phyloP scores from a whole-genome alignment of 257 asterid genomes.

The Eucommia ulmoides region DNA sequence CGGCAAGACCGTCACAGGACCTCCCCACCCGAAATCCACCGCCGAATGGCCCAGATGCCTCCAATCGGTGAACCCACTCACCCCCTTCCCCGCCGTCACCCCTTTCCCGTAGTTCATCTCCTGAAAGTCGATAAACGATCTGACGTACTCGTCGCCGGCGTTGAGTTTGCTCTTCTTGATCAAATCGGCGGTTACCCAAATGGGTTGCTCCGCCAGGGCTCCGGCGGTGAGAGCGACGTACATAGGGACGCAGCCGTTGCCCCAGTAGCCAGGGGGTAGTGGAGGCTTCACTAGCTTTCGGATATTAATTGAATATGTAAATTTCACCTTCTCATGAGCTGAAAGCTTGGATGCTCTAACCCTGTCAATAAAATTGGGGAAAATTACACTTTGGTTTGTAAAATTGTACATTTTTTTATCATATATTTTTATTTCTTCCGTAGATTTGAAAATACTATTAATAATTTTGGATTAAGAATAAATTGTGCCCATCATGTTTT shows the following conservation, averaged over 20 bases:
- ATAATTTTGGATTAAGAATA: too few relatives aligned
- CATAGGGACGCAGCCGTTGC: slow-evolving; percentile 86
- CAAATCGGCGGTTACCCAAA: slow-evolving; percentile 37
- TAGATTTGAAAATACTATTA: too few relatives aligned
- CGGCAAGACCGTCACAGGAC: slow-evolving; percentile 60
- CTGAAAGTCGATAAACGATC: slow-evolving; percentile 58
- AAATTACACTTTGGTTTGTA: too few relatives aligned
- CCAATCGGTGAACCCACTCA: slow-evolving; percentile 89
- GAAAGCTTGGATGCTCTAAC: slow-evolving; percentile 26
- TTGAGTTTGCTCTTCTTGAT: slow-evolving; percentile 66
- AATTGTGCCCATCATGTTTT: too few relatives aligned
- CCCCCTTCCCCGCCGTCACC: slow-evolving; percentile 44
- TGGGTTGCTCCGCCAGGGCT: slow-evolving; percentile 42
- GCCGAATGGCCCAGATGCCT: slow-evolving; percentile 84
- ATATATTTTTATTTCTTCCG: too few relatives aligned
- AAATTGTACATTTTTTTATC: too few relatives aligned
- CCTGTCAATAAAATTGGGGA: slow-evolving; percentile 20
- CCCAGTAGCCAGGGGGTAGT: slow-evolving; percentile 69
- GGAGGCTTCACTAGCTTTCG: slow-evolving; percentile 47
- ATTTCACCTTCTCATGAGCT: slow-evolving; percentile 43
- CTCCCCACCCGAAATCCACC: slow-evolving; percentile 87
- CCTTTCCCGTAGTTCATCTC: slow-evolving; percentile 51
- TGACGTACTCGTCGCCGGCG: slow-evolving; percentile 39
- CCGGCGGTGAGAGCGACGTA: slow-evolving; percentile 44
- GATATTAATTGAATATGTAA: slow-evolving; percentile 54